Evolutionary conservation across 352 stramenopile species (phyloP).

Genomic region (Phytopythium montanum): DNA sequence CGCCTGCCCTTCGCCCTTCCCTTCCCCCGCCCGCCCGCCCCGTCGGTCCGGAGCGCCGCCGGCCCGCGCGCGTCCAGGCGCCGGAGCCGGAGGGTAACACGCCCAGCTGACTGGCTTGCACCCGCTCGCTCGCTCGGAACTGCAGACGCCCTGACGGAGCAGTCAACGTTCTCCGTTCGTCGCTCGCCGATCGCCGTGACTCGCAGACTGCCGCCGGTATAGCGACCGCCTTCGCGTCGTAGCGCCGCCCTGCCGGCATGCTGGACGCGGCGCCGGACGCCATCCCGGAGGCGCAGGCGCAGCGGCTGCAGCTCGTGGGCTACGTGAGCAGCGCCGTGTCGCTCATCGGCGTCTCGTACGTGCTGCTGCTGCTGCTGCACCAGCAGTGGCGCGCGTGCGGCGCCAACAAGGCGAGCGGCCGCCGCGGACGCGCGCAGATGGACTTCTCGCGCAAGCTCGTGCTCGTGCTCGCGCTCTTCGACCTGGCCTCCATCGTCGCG

Average conservation of each 20-base stretch:
- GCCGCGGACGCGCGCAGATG: conserved; percentile 18
- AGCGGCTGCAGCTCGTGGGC: conserved; percentile 34
- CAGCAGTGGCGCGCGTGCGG: conserved; percentile 16
- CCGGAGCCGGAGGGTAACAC: conserved; percentile 2
- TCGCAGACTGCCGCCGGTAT: no score
- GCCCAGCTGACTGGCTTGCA: neutral
- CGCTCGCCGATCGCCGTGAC: no score
- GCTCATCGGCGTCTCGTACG: conserved; percentile 55
- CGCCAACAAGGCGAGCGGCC: conserved; percentile 11
- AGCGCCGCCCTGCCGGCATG: neutral
- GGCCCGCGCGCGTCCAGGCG: neutral
- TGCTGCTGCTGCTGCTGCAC: conserved; percentile 61
- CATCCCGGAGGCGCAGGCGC: conserved; percentile 23
- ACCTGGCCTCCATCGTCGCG: conserved; percentile 47
- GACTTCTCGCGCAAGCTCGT: conserved; percentile 75
- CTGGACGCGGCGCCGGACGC: conserved; percentile 12
- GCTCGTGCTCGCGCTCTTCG: conserved; percentile 65
- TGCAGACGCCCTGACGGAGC: neutral
- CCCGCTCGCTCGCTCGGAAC: neutral
- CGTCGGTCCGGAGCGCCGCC: conserved; percentile 1
- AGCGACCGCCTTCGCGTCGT: no score
- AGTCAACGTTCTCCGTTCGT: neutral
- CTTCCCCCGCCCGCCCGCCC: no score
- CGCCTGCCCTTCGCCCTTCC: neutral
- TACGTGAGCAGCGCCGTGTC: conserved; percentile 52